Conservation (phyloP, 2,329 filamentous ascomycete species). For the Exophiala mesophila region DNA sequence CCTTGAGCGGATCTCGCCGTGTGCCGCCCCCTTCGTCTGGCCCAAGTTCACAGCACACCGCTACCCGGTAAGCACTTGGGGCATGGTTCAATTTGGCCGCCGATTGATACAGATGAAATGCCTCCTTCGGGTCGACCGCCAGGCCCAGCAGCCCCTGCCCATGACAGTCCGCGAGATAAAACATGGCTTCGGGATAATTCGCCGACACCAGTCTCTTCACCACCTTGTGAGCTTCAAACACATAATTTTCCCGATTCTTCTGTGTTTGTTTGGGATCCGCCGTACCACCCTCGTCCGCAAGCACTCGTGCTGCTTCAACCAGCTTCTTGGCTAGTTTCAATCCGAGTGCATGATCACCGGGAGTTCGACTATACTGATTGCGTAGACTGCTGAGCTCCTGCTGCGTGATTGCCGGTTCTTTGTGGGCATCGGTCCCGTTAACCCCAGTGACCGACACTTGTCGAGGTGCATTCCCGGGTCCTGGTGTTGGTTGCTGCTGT, state of each 20-base stretch:
- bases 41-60: constrained; percentile 95
- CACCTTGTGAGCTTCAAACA: constrained; percentile 81
- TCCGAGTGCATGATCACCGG: constrained; percentile 66
- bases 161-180: constrained; percentile 84
- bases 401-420: constrained; percentile 57
- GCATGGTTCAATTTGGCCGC: constrained; percentile 85
- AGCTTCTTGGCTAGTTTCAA: constrained; percentile 75
- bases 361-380: constrained; percentile 62
- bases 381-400: constrained; percentile 74
- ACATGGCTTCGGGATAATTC: constrained; percentile 82
- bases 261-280: constrained; percentile 60
- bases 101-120: constrained; percentile 87
- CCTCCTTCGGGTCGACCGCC: constrained; percentile 81
- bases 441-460: constrained; percentile 1
- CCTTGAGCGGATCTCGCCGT: constrained; percentile 82
- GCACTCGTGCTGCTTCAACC: constrained; percentile 73
- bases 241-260: constrained; percentile 72
- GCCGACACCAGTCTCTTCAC: constrained; percentile 77
- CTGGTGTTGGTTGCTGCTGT: constrained; percentile 4
- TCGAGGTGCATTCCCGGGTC: constrained; percentile 1
- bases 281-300: constrained; percentile 71
- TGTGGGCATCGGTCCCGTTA: neutral
- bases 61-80: constrained; percentile 84
- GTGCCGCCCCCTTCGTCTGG: constrained; percentile 92
- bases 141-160: constrained; percentile 75